A percentile compares a stretch with the other conserved stretches of the same genome.
Evolutionary conservation across 1,284 basidiomycete species (phyloP).

Genomic region (Coriolopsis trogii): DNA sequence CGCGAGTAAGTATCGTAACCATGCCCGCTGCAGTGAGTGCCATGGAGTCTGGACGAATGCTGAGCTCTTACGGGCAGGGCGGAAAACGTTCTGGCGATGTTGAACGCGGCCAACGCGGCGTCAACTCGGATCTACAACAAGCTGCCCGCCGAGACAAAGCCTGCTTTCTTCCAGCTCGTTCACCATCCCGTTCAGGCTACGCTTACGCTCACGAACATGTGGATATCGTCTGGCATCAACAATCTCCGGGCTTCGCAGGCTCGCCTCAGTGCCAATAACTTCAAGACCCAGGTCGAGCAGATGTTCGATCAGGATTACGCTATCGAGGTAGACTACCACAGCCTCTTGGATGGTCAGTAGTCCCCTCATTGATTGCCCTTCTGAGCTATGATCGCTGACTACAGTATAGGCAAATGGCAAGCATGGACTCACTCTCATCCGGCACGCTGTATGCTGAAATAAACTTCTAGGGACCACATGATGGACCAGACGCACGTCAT

Average conservation of each 20-base stretch:
- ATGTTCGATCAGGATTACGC: constrained; percentile 63
- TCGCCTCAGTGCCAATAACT: constrained; percentile 58
- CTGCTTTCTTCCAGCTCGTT: constrained; percentile 71
- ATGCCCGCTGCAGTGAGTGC: too few species aligned
- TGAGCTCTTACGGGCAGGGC: constrained; percentile 42
- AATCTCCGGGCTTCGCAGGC: constrained; percentile 68
- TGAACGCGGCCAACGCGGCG: constrained; percentile 49
- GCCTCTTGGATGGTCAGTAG: constrained; percentile 52
- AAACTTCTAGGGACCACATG: constrained; percentile 44
- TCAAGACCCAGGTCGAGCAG: constrained; percentile 56
- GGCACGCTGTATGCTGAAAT: neutral
- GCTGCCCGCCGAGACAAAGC: constrained; percentile 46
- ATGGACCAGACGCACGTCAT: constrained; percentile 69
- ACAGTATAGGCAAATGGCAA: constrained; percentile 53
- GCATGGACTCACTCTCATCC: neutral
- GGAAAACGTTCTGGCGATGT: constrained; percentile 53
- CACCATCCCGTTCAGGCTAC: constrained; percentile 65
- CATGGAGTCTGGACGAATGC: neutral
- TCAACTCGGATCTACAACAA: constrained; percentile 60
- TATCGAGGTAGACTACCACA: constrained; percentile 61
- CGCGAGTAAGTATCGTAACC: constrained; percentile 54
- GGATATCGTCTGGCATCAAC: constrained; percentile 61
- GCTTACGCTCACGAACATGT: constrained; percentile 57
- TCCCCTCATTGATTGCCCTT: neutral
- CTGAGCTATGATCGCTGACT: neutral